These are phyloP conservation scores for Kwoniella bestiolae DNA, from an alignment of 768 basidiomycete species.

Conservation along the genomic window DNA sequence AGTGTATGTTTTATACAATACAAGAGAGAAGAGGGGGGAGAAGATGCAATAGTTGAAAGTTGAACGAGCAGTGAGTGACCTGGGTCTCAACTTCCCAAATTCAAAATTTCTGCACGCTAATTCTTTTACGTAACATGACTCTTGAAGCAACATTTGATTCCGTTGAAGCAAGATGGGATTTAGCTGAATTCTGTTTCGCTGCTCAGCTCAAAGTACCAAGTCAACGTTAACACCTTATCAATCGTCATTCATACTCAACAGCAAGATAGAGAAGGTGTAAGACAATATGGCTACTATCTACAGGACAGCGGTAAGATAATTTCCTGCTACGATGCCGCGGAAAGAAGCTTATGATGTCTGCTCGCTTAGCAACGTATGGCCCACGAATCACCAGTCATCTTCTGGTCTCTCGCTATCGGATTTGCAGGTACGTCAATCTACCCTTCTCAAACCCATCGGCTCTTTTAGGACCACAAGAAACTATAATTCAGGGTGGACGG, in stretches of 20 bases:
- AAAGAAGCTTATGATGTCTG: conserved; percentile 17
- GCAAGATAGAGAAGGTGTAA: not conserved
- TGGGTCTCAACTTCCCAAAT: too few species aligned
- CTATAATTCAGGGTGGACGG: too few species aligned
- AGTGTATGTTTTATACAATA: not conserved
- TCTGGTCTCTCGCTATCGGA: conserved; percentile 81
- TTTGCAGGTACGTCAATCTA: conserved; percentile 54
- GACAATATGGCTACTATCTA: conserved; percentile 52
- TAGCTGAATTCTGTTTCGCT: conserved; percentile 13
- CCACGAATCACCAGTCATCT: conserved; percentile 87
- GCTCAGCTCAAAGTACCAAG: not conserved
- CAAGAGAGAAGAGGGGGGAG: not conserved
- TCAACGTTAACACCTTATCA: not conserved
- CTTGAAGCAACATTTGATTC: conserved; percentile 5
- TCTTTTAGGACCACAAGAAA: not conserved
- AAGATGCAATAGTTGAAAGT: not conserved
- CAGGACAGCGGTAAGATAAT: conserved; percentile 50
- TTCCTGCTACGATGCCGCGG: not conserved
- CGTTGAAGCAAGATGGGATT: conserved; percentile 4
- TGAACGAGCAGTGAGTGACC: too few species aligned
- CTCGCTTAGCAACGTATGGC: conserved; percentile 77
- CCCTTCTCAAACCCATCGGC: not conserved
- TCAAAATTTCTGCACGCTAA: conserved; percentile 11
- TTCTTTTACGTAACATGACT: conserved; percentile 3
- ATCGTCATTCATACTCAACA: not conserved